Base-by-base conservation (phyloP, 2,329 filamentous ascomycete genomes). In the Berkeleyomyces rouxiae region DNA sequence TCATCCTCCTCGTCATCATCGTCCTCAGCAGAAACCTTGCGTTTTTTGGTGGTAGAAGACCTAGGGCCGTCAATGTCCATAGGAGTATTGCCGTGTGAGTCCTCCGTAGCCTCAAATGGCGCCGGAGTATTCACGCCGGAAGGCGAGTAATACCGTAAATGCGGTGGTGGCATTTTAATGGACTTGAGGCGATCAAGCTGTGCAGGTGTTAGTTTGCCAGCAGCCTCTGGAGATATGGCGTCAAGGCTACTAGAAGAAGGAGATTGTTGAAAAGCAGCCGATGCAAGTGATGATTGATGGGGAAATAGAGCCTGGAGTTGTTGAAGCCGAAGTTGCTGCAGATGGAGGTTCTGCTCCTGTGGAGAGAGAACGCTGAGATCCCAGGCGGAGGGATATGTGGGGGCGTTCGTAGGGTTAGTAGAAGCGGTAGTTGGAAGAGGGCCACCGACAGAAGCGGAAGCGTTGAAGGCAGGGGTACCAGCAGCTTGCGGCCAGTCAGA, bases 11-110 rank as follows among this genome's bases (percentile, higher is more conserved):
- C 82, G 58, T 83, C 81, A n/a, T 82, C 80, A 2, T 82, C 77
- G 31, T 83, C 79, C 4, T 79, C 77, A 59, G 78, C 79, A 0
- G 84, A 84, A 0, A 83, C 82, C 74, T 90, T 90, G 67, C 87
- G 81, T 74, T 90, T 90, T 67, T 84, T 79, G 63, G 71, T 68
- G 66, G 76, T 77, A 65, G 73, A 74, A n/a, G 77, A 77, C 33
- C 78, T 69, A 37, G 73, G 72, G 33, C 70, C 70, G 55, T 71
- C 73, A 65, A 11, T 23, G 39, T 82, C 84, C n/a, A 85, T 84
- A 1, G 85, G 87, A 9, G 83, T 84, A 60, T 75, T 73, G 4
- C 73, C 72, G 23, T 73, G 75, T 53, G 73, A 75, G 67, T 77
- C 78, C 66, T 77, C 77, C 11, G 51, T 39, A 66, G 78, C 78